These are phyloP conservation scores for Cladosporium sp. DNA, from an alignment of 2,329 filamentous ascomycete species.

Conservation along the genomic window DNA sequence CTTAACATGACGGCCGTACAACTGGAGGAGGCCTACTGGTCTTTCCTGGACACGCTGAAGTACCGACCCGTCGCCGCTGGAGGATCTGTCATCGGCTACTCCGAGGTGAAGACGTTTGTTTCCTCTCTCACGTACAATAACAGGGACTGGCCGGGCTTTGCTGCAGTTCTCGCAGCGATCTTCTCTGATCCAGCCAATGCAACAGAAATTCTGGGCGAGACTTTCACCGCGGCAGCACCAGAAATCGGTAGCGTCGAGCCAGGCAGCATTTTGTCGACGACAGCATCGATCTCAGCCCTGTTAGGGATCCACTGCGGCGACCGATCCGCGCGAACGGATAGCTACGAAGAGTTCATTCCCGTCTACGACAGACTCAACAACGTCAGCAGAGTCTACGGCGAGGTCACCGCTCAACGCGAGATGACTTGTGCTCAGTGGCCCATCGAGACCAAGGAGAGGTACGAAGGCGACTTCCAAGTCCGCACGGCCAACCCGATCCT, in stretches of 20 bases:
- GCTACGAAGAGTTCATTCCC: conserved; percentile 18
- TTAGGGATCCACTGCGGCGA: conserved; percentile 35
- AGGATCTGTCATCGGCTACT: conserved; percentile 24
- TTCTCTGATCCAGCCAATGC: conserved; percentile 40
- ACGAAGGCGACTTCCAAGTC: conserved; percentile 22
- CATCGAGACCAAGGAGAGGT: conserved; percentile 18
- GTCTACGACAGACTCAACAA: conserved; percentile 24
- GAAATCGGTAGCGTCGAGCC: conserved; percentile 26
- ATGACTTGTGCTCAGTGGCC: conserved; percentile 33
- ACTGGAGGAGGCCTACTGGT: conserved; percentile 32
- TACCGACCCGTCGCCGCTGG: conserved; percentile 25
- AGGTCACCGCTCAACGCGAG: conserved; percentile 31
- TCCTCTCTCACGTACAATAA: conserved; percentile 5
- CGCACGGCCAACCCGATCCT: conserved; percentile 53
- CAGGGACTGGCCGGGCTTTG: conserved; percentile 45
- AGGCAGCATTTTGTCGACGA: conserved; percentile 10
- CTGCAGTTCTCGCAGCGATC: conserved; percentile 26
- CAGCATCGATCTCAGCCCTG: conserved; percentile 11
- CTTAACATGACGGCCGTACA: conserved; percentile 33
- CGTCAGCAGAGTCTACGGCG: conserved; percentile 31
- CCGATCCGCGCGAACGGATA: conserved; percentile 27
- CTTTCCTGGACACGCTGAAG: conserved; percentile 38
- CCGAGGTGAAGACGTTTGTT: background rate
- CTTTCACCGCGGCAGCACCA: conserved; percentile 21
- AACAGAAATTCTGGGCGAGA: conserved; percentile 13